These are phyloP conservation scores for Yamadazyma blattariae DNA, from an alignment of 1,139 yeast species.

Conservation along the genomic window DNA sequence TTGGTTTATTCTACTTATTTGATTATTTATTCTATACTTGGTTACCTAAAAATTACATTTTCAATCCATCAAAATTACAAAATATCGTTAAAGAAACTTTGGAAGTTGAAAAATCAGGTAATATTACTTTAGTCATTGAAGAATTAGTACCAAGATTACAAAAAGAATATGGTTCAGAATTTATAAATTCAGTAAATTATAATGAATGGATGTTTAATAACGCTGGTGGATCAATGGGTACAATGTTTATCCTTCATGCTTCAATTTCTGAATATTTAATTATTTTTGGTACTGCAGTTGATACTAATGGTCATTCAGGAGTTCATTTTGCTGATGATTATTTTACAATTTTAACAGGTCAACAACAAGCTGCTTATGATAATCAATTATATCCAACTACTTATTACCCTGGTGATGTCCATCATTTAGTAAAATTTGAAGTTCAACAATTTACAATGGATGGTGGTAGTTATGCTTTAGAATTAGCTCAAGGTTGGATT, in stretches of 20 bases:
- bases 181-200: conserved; percentile 64
- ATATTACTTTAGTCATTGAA: conserved; percentile 58
- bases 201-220: conserved; percentile 95
- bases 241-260: conserved; percentile 93
- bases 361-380: conserved; percentile 70
- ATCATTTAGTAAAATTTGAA: conserved; percentile 70
- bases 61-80: conserved; percentile 49
- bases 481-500: conserved; percentile 98
- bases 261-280: conserved; percentile 92
- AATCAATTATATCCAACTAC: conserved; percentile 59
- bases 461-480: conserved; percentile 79
- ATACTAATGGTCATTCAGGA: conserved; percentile 96
- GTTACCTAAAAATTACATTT: conserved; percentile 68
- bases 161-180: conserved; percentile 53
- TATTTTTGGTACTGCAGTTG: conserved; percentile 82
- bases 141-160: conserved; percentile 61
- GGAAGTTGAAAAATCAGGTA: conserved; percentile 53
- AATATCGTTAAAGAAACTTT: conserved; percentile 50
- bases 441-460: conserved; percentile 88
- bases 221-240: conserved; percentile 99
- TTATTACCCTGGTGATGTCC: conserved; percentile 79
- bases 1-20: background rate
- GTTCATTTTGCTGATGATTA: conserved; percentile 96
- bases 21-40: conserved; percentile 47
- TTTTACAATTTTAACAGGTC: conserved; percentile 83